phyloP scores from a whole-genome alignment of 805 yeast genomes.

The Candida peoriensis region DNA sequence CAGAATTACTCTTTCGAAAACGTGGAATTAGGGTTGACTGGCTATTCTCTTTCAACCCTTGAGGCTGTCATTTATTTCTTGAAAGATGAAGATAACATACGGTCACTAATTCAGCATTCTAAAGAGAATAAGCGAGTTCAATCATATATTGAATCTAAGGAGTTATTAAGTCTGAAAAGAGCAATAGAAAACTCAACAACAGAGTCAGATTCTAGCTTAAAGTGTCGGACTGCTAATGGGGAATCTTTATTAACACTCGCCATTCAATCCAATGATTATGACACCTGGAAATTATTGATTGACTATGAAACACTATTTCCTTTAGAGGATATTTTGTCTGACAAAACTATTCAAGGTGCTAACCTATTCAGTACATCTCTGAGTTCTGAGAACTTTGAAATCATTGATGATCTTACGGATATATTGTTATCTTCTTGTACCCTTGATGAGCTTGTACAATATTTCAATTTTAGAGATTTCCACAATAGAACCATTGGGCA shows the following conservation, averaged over 20 bases:
- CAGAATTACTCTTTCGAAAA: constrained; percentile 50
- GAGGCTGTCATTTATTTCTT: constrained; percentile 77
- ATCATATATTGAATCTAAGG: constrained; percentile 38
- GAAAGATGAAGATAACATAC: constrained; percentile 31
- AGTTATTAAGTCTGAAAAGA: constrained; percentile 20
- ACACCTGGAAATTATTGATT: constrained; percentile 43
- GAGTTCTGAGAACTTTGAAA: constrained; percentile 43
- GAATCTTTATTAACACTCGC: constrained; percentile 70
- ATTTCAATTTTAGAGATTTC: constrained; percentile 46
- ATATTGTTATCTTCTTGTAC: constrained; percentile 40
- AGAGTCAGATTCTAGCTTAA: constrained; percentile 23
- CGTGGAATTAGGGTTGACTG: constrained; percentile 53
- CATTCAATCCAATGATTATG: constrained; percentile 40
- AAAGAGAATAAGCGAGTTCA: constrained; percentile 48
- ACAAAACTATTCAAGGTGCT: constrained; percentile 47
- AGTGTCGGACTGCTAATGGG: constrained; percentile 47
- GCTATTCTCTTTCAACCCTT: constrained; percentile 76
- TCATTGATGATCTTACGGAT: constrained; percentile 42
- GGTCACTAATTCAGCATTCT: constrained; percentile 37
- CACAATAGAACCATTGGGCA: constrained; percentile 67
- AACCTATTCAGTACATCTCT: constrained; percentile 61
- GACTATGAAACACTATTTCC: constrained; percentile 46
- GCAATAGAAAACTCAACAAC: constrained; percentile 24
- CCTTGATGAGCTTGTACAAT: constrained; percentile 39
- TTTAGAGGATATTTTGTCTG: constrained; percentile 63